These are phyloP conservation scores for Hypoxylon sp. DNA, from an alignment of 2,329 filamentous ascomycete genomes.

Conservation along the genomic window DNA sequence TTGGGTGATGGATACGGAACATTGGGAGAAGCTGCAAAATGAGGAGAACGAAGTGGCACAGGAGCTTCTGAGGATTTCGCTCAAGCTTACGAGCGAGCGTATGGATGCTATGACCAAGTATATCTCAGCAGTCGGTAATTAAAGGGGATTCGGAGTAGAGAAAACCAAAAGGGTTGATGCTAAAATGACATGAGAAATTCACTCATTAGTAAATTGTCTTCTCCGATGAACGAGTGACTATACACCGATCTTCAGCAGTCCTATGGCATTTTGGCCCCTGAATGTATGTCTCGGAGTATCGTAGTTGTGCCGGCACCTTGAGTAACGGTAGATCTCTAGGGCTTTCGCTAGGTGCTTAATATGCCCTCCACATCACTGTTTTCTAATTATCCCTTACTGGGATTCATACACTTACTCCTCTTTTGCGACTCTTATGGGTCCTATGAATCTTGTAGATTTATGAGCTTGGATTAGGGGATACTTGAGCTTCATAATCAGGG, in stretches of 20 bases:
- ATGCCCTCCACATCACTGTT: too few relatives aligned
- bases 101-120: constrained; percentile 78
- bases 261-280: neutral
- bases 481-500: constrained; percentile 16
- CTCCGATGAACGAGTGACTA: too few relatives aligned
- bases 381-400: neutral
- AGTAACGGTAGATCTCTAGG: neutral
- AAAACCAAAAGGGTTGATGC: neutral
- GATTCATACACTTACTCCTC: neutral
- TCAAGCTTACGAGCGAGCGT: constrained; percentile 94
- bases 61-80: constrained; percentile 86
- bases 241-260: neutral
- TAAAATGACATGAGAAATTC: neutral
- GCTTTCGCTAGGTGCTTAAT: neutral
- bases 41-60: constrained; percentile 82
- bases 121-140: constrained; percentile 60
- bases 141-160: constrained; percentile 13
- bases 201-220: neutral
- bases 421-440: too few relatives aligned
- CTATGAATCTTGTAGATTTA: too few relatives aligned
- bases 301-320: neutral
- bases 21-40: constrained; percentile 80
- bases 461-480: too few relatives aligned
- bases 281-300: constrained; percentile 8
- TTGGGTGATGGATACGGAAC: constrained; percentile 82